These are phyloP conservation scores for Groenewaldozyma auringiensis DNA, from an alignment of 1,139 yeast species.

Conservation along the genomic window DNA sequence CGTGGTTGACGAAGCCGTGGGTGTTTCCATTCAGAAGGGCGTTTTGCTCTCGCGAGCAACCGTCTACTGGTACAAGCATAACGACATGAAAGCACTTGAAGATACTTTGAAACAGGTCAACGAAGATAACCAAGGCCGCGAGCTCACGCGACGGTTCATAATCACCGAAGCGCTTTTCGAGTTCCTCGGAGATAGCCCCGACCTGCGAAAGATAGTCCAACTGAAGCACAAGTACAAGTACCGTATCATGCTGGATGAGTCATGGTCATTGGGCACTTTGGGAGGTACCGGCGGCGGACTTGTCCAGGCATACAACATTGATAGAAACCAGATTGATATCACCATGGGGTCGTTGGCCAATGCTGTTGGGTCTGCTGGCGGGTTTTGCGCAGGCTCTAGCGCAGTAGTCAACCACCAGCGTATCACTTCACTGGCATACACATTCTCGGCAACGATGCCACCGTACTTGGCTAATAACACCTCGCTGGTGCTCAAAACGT, in stretches of 20 bases:
- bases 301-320: slow-evolving; percentile 54
- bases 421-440: slow-evolving; percentile 81
- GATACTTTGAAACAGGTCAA: slow-evolving; percentile 54
- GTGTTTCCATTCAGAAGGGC: slow-evolving; percentile 79
- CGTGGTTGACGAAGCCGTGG: slow-evolving; percentile 77
- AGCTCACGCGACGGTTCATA: slow-evolving; percentile 78
- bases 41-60: slow-evolving; percentile 79
- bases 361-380: slow-evolving; percentile 86
- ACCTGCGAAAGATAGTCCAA: slow-evolving; percentile 60
- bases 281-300: slow-evolving; percentile 86
- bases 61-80: slow-evolving; percentile 71
- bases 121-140: slow-evolving; percentile 47
- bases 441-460: slow-evolving; percentile 91
- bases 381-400: slow-evolving; percentile 80
- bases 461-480: slow-evolving; percentile 81
- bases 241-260: slow-evolving; percentile 80
- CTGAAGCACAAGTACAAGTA: slow-evolving; percentile 77
- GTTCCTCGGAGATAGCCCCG: slow-evolving; percentile 73
- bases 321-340: slow-evolving; percentile 66
- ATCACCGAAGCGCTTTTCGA: slow-evolving; percentile 86
- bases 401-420: slow-evolving; percentile 91
- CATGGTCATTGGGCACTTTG: slow-evolving; percentile 75
- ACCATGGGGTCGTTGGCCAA: slow-evolving; percentile 82
- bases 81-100: slow-evolving; percentile 78
- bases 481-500: slow-evolving; percentile 45